phyloP scores from a whole-genome alignment of 1,284 basidiomycete species.

The Lentinula novae-zelandiae region DNA sequence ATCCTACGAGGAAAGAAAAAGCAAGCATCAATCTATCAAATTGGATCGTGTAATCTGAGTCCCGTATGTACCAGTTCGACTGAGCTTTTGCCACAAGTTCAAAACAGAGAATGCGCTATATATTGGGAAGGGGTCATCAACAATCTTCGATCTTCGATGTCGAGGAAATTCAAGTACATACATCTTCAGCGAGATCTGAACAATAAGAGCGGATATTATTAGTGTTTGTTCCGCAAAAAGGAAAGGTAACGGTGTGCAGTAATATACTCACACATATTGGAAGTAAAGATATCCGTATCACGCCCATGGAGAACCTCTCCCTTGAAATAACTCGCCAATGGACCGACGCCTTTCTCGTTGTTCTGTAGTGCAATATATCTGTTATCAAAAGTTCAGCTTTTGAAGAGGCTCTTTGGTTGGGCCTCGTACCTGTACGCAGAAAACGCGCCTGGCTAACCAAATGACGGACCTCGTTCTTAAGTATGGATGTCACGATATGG shows the following conservation, averaged over 20 bases:
- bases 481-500: background rate
- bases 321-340: conserved; percentile 94
- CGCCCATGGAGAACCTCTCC: conserved; percentile 89
- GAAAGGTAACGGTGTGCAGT: too few relatives aligned
- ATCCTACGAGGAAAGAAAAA: conserved; percentile 51
- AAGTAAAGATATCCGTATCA: conserved; percentile 94
- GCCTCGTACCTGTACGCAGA: conserved; percentile 71
- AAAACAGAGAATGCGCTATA: conserved; percentile 92
- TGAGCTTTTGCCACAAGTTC: conserved; percentile 93
- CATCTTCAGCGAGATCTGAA: conserved; percentile 81
- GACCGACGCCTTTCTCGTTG: conserved; percentile 80
- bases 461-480: background rate
- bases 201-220: background rate
- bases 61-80: conserved; percentile 62
- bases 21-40: background rate
- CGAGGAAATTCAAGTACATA: conserved; percentile 30
- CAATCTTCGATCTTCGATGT: background rate
- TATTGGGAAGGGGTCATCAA: background rate
- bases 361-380: conserved; percentile 91
- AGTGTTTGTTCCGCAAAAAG: too few relatives aligned
- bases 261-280: conserved; percentile 74
- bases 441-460: conserved; percentile 82
- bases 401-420: background rate
- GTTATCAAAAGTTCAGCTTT: conserved; percentile 4
- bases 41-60: background rate